Base-by-base conservation (phyloP, 177 flowering plant species). In the Vitis hybrid region DNA sequence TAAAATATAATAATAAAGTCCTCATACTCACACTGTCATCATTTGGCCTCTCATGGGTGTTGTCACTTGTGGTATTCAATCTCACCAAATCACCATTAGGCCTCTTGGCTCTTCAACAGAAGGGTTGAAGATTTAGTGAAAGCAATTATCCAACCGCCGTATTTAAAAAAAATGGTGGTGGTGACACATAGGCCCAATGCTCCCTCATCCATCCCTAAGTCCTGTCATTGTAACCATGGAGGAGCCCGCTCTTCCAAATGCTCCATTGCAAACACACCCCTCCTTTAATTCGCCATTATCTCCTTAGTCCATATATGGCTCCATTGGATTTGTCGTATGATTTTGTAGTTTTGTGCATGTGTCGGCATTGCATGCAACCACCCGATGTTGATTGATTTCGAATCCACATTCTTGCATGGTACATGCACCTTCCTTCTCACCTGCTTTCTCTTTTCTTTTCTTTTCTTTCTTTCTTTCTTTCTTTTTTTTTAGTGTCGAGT, bases 121-220 rank as follows among this genome's bases (percentile, higher is more conserved):
- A 26, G 29, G 29, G 29, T 26, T 26, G 29, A 26, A 26, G 29
- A 26, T 26, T 26, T 26, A 26, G 4, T 26, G 29, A 26, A 20
- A 20, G 13, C 34, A 20, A 20, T 59, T 15, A 26, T 3, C 5
- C 16, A n/a, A 15, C n/a, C 51, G 45, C 3, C 18, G 1, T 18
- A 8, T 16, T 10, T 20, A 11, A 50, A 64, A 10, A 11, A 15
- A 29, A 66, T 39, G 5, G 29, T 48, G 49, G 63, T 19, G 51
- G 55, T 58, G 71, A 68, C 71, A 68, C 39, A 26, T 19, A 59
- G 71, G 71, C 20, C 71, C 71, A 68, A 19, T 59, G 18, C 2
- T 50, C 22, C 45, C 64, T 26, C 26, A 49, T 50, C 48, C 15
- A 5, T 14, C 29, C 4, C 26, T 26, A 5, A 39, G 45, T 39